Base-by-base conservation (phyloP, 148 eudicot genomes). In the Mesembryanthemum crystallinum region DNA sequence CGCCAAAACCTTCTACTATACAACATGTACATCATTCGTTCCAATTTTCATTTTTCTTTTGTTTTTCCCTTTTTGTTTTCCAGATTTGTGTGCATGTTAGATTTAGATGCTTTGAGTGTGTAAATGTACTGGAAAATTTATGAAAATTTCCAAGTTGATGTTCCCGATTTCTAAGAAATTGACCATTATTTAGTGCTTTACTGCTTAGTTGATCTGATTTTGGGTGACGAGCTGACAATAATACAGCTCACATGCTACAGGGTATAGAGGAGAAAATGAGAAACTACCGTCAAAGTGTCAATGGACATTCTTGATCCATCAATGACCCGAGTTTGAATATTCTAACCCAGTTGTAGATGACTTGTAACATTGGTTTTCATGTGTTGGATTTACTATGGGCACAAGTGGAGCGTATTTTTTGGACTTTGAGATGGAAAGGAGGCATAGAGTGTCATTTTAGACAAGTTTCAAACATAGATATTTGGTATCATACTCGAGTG, bases 221-320 rank as follows among this genome's bases (percentile, higher is more conserved):
- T 47, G 83, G 80, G 54, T 35, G 42, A 73, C 64, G 83, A 81
- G 73, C 83, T 45, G 67, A 64, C 62, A 71, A 65, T 76, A 76
- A 76, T 76, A 71, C 58, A 73, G 33, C 49, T 64, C 81, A 78
- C 76, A 76, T 70, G 73, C 68, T 58, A 42, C 67, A 71, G 73
- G 67, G 47, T 62, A 28, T 59, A 18, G 51, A 47, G 21, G 43
- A 45, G 49, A 11, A 37, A 25, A 67, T n/a, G 63, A 63, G 55
- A 58, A 51, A 2, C 49, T 0, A 13, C 14, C 0, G 49, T 8
- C 9, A 45, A 45, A 45, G 11, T 10, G 49, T 67, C 49, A 74
- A 59, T 58, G 69, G n/a, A 35, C 47, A 49, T 9, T 65, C 39
- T 67, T 67, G 61, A 73, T 67, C 42, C 59, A 42, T 45, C 12